These are phyloP conservation scores for Speleostelium caveatum DNA, from an alignment of 78 protist species.

Conservation along the genomic window DNA sequence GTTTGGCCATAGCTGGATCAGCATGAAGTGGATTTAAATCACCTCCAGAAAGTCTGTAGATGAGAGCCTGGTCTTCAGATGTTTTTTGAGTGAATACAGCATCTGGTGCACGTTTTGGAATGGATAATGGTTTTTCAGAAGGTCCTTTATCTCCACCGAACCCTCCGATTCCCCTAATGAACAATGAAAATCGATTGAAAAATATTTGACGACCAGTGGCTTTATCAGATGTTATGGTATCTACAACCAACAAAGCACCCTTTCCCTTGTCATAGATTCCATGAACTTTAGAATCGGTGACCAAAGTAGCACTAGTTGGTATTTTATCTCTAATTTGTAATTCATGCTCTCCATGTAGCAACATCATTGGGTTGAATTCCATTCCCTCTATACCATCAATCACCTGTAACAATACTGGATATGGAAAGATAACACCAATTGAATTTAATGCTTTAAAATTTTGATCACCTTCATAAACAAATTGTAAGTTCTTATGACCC, in stretches of 20 bases:
- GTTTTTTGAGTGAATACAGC: conserved; percentile 24
- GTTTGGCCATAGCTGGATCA: conserved; percentile 49
- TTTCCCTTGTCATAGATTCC: conserved; percentile 66
- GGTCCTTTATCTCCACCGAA: conserved; percentile 44
- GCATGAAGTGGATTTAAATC: conserved; percentile 74
- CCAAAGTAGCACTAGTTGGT: conserved; percentile 33
- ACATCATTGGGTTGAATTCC: conserved; percentile 62
- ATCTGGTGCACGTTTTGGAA: conserved; percentile 35
- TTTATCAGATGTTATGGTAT: conserved; percentile 30
- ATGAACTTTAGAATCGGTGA: conserved; percentile 33
- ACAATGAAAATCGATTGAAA: conserved; percentile 56
- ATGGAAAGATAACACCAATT: conserved; percentile 65
- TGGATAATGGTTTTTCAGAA: conserved; percentile 1
- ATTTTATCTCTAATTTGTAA: conserved; percentile 32
- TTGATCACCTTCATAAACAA: conserved; percentile 18
- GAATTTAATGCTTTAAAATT: conserved; percentile 14
- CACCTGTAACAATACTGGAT: conserved; percentile 8
- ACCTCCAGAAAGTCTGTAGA: conserved; percentile 64
- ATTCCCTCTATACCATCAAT: conserved; percentile 44
- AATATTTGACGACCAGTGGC: conserved; percentile 26
- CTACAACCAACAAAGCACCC: conserved; percentile 49
- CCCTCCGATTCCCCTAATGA: conserved; percentile 75
- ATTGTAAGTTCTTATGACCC: conserved; percentile 29
- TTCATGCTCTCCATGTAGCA: conserved; percentile 74
- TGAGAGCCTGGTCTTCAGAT: conserved; percentile 42